phyloP scores from a whole-genome alignment of 768 basidiomycete genomes.

The Gloeostereum incarnatum region DNA sequence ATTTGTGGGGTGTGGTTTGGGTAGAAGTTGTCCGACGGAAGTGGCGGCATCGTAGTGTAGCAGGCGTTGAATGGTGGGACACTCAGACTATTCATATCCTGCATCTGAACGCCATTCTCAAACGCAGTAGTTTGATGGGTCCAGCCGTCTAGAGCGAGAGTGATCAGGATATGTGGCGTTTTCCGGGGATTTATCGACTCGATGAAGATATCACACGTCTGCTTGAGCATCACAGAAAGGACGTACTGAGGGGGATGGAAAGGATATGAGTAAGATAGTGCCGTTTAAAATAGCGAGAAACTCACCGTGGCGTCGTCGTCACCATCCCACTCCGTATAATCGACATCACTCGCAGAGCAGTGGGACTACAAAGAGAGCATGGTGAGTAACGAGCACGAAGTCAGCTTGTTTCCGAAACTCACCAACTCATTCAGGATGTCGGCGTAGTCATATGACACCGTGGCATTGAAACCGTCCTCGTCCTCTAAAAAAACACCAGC shows the following conservation, averaged over 20 bases:
- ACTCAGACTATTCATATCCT: conserved; percentile 22
- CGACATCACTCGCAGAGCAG: neutral
- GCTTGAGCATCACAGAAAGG: conserved; percentile 8
- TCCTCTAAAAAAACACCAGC: too few relatives aligned
- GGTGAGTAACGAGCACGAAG: too few relatives aligned
- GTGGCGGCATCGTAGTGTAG: neutral
- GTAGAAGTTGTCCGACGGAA: neutral
- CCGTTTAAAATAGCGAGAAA: neutral
- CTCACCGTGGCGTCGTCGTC: neutral
- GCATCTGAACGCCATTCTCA: conserved; percentile 26
- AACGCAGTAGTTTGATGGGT: conserved; percentile 23
- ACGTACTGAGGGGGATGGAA: conserved; percentile 10
- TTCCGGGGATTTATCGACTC: conserved; percentile 29
- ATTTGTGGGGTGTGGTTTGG: neutral
- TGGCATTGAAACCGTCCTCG: too few relatives aligned
- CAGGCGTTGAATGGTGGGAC: conserved; percentile 20
- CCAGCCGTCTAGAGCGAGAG: conserved; percentile 29
- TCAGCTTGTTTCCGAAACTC: too few relatives aligned
- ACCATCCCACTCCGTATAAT: neutral
- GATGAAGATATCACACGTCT: conserved; percentile 27
- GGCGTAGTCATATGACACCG: too few relatives aligned
- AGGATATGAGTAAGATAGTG: neutral
- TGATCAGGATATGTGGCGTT: conserved; percentile 45
- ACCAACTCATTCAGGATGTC: too few relatives aligned
- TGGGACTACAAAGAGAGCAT: neutral